Conservation (phyloP, 352 stramenopile genomes). For the Blastocystis sp. region DNA sequence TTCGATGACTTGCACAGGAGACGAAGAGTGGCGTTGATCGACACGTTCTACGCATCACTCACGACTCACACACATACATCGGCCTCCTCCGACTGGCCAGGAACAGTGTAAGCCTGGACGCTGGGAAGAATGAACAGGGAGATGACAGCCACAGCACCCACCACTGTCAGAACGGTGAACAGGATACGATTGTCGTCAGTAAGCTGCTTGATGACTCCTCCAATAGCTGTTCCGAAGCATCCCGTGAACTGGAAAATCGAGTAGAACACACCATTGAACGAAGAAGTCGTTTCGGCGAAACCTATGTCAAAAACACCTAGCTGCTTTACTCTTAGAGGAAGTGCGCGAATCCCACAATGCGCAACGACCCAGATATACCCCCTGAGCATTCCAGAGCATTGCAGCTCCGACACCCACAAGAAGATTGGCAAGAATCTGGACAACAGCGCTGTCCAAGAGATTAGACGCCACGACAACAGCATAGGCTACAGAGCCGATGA, state of each 20-base stretch:
- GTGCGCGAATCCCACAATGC: constrained; percentile 41
- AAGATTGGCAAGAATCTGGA: constrained; percentile 55
- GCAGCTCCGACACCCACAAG: constrained; percentile 37
- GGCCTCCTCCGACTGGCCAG: neutral
- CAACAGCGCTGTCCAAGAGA: neutral
- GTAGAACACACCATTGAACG: constrained; percentile 64
- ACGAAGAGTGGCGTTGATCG: constrained; percentile 15
- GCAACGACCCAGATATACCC: constrained; percentile 59
- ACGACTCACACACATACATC: neutral
- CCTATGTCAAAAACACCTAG: neutral
- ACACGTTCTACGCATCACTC: neutral
- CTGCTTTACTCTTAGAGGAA: neutral
- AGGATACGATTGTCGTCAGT: neutral
- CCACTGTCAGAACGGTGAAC: constrained; percentile 30
- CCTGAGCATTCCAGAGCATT: constrained; percentile 62
- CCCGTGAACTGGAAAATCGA: constrained; percentile 64
- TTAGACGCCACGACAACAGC: constrained; percentile 23
- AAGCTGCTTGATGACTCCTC: neutral
- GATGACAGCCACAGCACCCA: neutral
- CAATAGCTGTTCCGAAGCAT: constrained; percentile 26
- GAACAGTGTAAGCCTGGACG: neutral
- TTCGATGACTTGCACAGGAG: neutral
- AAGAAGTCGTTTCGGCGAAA: constrained; percentile 11
- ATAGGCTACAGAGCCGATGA: constrained; percentile 58
- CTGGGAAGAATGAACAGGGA: constrained; percentile 48